Conservation (phyloP, 2,329 filamentous ascomycete species). For the Botrytis porri region DNA sequence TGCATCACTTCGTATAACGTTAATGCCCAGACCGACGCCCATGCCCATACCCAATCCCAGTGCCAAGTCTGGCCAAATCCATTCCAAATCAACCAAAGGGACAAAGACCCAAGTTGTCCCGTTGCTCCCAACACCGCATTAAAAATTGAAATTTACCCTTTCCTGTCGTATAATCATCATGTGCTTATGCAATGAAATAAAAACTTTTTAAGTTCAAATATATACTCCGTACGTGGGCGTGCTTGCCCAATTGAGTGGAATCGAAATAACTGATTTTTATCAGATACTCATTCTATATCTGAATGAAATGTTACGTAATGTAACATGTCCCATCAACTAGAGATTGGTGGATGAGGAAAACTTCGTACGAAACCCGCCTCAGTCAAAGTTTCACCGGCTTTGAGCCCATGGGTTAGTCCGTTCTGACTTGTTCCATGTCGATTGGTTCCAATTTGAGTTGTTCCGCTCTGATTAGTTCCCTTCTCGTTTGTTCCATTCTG, state of each 20-base stretch:
- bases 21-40: background rate
- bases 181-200: background rate
- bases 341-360: slow-evolving; percentile 9
- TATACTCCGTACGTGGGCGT: background rate
- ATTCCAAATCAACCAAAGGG: background rate
- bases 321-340: background rate
- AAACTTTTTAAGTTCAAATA: slow-evolving; percentile 3
- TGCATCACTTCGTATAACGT: slow-evolving; percentile 4
- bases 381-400: slow-evolving; percentile 12
- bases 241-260: background rate
- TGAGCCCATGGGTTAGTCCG: background rate
- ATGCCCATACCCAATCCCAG: background rate
- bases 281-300: background rate
- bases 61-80: background rate
- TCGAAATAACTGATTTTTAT: background rate
- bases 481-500: background rate
- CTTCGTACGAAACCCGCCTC: slow-evolving; percentile 14
- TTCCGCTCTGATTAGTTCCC: background rate
- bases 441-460: background rate
- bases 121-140: slow-evolving; percentile 8
- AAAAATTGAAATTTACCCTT: background rate
- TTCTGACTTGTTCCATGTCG: background rate
- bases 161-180: slow-evolving; percentile 1
- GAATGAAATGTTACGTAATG: background rate
- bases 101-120: background rate